A percentile compares a stretch with the other conserved stretches of the same genome.
Conservation (phyloP, 2,329 filamentous ascomycete species). For the Fusarium camptoceras region DNA sequence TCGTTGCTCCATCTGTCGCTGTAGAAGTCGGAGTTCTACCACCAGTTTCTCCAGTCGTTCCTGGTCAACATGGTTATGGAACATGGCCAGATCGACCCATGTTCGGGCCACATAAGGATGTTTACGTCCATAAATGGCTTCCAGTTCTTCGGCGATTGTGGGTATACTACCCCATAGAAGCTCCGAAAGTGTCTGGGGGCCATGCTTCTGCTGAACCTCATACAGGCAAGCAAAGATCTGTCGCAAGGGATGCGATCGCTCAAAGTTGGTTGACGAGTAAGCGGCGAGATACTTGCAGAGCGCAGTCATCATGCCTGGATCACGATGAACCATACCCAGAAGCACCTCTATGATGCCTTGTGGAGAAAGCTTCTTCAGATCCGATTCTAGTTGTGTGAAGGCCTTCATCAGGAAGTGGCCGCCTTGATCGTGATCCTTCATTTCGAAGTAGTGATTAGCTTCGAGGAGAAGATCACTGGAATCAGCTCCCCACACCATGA, state of each 20-base stretch:
- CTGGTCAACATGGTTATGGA: conserved; percentile 53
- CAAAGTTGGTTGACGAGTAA: conserved; percentile 58
- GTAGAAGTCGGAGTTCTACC: conserved; percentile 52
- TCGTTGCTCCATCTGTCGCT: conserved; percentile 52
- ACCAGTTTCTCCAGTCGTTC: conserved; percentile 55
- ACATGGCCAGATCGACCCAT: conserved; percentile 57
- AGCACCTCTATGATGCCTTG: conserved; percentile 58
- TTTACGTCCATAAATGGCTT: conserved; percentile 57
- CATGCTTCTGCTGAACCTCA: conserved; percentile 60
- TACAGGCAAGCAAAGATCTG: conserved; percentile 58
- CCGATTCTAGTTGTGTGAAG: conserved; percentile 57
- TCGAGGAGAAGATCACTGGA: conserved; percentile 59
- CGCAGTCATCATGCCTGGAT: conserved; percentile 59
- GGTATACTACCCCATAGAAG: conserved; percentile 57
- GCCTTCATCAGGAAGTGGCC: conserved; percentile 56
- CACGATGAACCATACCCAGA: conserved; percentile 58
- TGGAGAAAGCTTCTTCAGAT: conserved; percentile 57
- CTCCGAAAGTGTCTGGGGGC: conserved; percentile 57
- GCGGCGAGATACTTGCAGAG: conserved; percentile 60
- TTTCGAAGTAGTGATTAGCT: conserved; percentile 58
- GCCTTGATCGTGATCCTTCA: conserved; percentile 54
- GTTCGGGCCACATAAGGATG: conserved; percentile 59
- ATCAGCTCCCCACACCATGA: conserved; percentile 58
- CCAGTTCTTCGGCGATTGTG: conserved; percentile 58
- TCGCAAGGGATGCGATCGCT: conserved; percentile 57